Base-by-base conservation (phyloP, 805 yeast species). In the Candida ponderosae region DNA sequence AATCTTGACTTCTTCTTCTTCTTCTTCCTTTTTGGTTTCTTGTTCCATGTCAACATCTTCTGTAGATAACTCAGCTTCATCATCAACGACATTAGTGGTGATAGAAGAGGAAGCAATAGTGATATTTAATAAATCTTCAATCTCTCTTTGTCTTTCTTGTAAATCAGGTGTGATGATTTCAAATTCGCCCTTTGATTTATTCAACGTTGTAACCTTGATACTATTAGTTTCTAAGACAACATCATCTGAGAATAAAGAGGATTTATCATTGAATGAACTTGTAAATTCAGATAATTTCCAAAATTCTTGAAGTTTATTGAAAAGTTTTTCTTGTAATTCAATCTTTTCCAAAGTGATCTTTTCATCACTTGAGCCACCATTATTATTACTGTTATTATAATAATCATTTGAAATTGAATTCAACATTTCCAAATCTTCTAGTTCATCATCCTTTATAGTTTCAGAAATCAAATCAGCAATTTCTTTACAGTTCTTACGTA, bases 401-500 rank as follows among this genome's bases (percentile, higher is more conserved):
- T 18, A 6, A 28, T 33, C 21, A 28, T 23, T 37, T 39, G 35
- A 39, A 44, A 55, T 56, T 21, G 60, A 51, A 33, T 62, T 65
- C 31, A 62, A 56, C 33, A 64, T 43, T 15, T 56, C 53, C 52
- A 63, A 48, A 44, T 69, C 74, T 37, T 63, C 60, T 9, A 52
- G 57, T 26, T 47, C 54, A 4, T 42, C 17, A 3, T 46, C 41
- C n/a, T 49, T 46, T 15, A 53, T 32, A 8, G 50, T 33, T 32
- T 34, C 43, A 20, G 68, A 61, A 2, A 87, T 74, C 24, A 84
- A 42, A n/a, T 62, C 66, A 0, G 87, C 79, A 28, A 88, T 50
- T 31, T 67, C 72, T 40, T 69, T 68, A 2, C 82, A 72, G 51
- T 73, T 68, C 18, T 71, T 54, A 34, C 93, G 66, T 5, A 84